phyloP scores from a whole-genome alignment of 805 yeast species.

The Kuraishia borneana region DNA sequence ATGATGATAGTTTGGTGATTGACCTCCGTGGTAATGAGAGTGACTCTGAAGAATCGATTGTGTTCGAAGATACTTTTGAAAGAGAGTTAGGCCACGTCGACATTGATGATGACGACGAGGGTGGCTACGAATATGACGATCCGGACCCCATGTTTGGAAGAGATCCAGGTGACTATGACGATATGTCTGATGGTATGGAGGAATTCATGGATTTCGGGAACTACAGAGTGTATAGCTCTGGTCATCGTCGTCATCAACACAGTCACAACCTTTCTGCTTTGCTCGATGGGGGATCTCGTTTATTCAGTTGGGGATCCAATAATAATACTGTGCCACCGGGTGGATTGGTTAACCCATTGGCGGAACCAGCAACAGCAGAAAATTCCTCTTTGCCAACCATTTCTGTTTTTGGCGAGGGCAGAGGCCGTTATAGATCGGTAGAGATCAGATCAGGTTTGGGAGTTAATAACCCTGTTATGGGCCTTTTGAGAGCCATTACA shows the following conservation, averaged over 20 bases:
- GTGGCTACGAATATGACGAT: constrained; percentile 13
- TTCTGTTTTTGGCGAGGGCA: no score
- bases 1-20: constrained; percentile 3
- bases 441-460: no score
- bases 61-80: constrained; percentile 6
- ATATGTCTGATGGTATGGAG: constrained; percentile 1
- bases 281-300: no score
- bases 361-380: no score
- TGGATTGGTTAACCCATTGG: no score
- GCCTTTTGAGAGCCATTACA: not conserved
- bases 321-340: no score
- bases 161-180: constrained; percentile 5
- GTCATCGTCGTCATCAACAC: no score
- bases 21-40: constrained; percentile 12
- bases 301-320: no score
- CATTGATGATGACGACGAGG: constrained; percentile 16
- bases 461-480: not conserved
- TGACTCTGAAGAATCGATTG: constrained; percentile 8
- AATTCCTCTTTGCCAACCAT: no score
- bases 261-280: no score
- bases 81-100: constrained; percentile 8
- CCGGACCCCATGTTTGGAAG: constrained; percentile 8
- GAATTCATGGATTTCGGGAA: not conserved
- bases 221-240: no score
- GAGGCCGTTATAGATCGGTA: no score